Base-by-base conservation (phyloP, 257 asterid species). In the Solanum clarkiae region DNA sequence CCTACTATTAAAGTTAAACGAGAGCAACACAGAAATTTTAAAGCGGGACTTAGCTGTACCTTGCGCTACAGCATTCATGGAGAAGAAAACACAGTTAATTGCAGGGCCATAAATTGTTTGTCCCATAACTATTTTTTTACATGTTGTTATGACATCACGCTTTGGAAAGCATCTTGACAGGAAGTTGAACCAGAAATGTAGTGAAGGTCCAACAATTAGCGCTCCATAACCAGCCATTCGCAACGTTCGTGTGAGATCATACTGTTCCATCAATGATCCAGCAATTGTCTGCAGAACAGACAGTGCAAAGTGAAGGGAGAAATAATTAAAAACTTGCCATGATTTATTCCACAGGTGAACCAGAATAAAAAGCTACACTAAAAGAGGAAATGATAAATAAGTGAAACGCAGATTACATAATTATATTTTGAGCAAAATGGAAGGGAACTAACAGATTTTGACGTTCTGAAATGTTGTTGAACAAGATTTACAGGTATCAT, bases 61-160 rank as follows among this genome's bases (percentile, higher is more conserved):
- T 92, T 93, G 98, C 42, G 92, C 86, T 83, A 94, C 97, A 66
- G 98, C 99, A 85, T 97, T 95, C 12, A 85, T 88, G 15, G 99
- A 94, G 93, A 95, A 93, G 94, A 97, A 97, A 4, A 91, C 68
- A 51, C 59, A 90, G 80, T 94, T 97, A 95, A 97, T 89, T 22
- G 88, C 86, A 72, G 99, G 99, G 14, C 99, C 99, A 86, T 84
- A 97, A 16, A 90, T 6, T 8, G 92, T 81, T 90, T 97, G 99
- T 80, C 98, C 99, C 91, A 94, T n/a, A 8, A 86, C 90, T 62
- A 95, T 95, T 86, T 97, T 97, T 92, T 92, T 93, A 29, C 94
- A 81, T 2, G 99, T 97, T 62, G 98, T 89, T 13, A 69, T 15
- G 68, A 95, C 49, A 89, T 97, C 99, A 7, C 94, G 93, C 55